Percentiles rank a stretch among this genome's conserved stretches.
phyloP scores from a whole-genome alignment of 257 asterid species.

The Henckelia pumila region DNA sequence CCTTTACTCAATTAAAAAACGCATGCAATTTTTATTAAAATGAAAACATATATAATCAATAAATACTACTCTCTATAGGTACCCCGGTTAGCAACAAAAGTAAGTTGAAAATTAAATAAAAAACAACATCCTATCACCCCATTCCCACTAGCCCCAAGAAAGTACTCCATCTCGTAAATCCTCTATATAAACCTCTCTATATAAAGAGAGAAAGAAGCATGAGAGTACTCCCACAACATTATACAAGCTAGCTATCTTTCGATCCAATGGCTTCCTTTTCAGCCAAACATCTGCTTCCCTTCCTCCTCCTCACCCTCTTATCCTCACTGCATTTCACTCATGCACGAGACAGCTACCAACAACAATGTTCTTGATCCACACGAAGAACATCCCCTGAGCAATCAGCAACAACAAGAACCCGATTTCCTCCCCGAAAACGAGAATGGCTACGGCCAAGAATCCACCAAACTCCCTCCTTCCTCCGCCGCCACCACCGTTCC shows the following conservation, averaged over 20 bases:
- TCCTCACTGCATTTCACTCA: constrained; percentile 37
- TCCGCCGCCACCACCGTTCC: constrained; percentile 26
- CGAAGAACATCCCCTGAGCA: background rate
- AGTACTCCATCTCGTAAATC: no score
- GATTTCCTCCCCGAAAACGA: constrained; percentile 57
- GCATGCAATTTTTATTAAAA: no score
- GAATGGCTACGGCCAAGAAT: constrained; percentile 62
- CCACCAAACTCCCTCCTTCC: constrained; percentile 65
- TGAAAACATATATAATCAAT: no score
- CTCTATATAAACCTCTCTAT: background rate
- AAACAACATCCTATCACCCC: background rate
- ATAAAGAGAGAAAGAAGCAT: background rate
- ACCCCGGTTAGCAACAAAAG: no score
- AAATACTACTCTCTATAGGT: no score
- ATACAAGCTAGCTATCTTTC: no score
- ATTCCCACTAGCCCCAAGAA: background rate
- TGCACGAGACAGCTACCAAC: constrained; percentile 53
- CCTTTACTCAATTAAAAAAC: no score
- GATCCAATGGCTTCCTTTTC: constrained; percentile 41
- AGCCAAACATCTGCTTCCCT: constrained; percentile 39
- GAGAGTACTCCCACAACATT: background rate
- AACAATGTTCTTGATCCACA: background rate
- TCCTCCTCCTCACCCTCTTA: constrained; percentile 43
- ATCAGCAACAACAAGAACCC: constrained; percentile 36
- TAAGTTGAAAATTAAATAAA: background rate